Base-by-base conservation (phyloP, 441 rosid species). In the Populus hybrid region DNA sequence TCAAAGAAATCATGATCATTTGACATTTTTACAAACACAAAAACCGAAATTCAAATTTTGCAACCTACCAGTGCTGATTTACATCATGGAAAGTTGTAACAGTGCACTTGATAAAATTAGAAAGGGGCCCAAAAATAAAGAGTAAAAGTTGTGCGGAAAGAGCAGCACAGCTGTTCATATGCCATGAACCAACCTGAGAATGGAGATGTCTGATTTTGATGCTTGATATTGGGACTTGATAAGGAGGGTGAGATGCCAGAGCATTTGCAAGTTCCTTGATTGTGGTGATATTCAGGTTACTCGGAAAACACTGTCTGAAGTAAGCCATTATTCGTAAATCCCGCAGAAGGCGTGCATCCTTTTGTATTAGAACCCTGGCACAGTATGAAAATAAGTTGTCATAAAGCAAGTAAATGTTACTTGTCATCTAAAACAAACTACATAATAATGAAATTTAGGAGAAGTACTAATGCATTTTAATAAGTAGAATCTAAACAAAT, bases 261-360 rank as follows among this genome's bases (percentile, higher is more conserved):
- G 97, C 97, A 80, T 85, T 83, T 40, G 98, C 91, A 66, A 96
- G 93, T 79, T 91, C 96, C 92, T 90, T 96, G 78, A 88, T 90
- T 40, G 89, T 90, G 75, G 88, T 84, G 61, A 92, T 87, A 68
- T 85, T 88, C 79, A 84, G 83, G 85, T 85, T 82, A 79, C 86
- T 87, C 18, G 89, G 86, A 76, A 95, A 86, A 84, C 94, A 92
- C 78, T 90, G 95, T 83, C 90, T 89, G 82, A 95, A 94, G 86
- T 95, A 95, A 77, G 97, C 93, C 83, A 88, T 86, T 77, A 94
- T 78, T 70, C 97, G 80, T 40, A 87, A 78, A 79, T 95, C 99
- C 78, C 98, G 92, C 83, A 92, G 23, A 86, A 88, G 84, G 19
- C 75, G 87, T 74, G 90, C 88, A 79, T 91, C 91, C 85, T 94